phyloP scores from a whole-genome alignment of 768 basidiomycete genomes.

The Mycena epipterygia region DNA sequence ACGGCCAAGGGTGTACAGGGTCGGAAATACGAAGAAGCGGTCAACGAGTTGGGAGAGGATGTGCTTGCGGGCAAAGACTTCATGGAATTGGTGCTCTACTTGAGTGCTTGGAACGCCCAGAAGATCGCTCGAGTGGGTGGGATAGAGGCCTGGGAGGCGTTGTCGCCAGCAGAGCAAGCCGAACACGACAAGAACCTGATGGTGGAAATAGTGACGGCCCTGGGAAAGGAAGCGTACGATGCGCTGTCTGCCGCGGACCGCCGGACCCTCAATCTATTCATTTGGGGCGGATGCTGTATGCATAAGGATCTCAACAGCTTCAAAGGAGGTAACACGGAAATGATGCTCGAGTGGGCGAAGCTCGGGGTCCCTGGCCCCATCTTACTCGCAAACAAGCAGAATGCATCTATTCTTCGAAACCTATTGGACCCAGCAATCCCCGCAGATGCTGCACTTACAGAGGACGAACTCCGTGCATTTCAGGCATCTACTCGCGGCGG shows the following conservation, averaged over 20 bases:
- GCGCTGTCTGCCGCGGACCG: slow-evolving; percentile 35
- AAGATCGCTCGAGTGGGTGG: slow-evolving; percentile 45
- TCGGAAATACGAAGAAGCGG: slow-evolving; percentile 30
- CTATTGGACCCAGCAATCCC: slow-evolving; percentile 5
- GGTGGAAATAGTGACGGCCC: slow-evolving; percentile 29
- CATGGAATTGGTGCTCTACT: slow-evolving; percentile 35
- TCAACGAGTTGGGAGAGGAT: slow-evolving; percentile 34
- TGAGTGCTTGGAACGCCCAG: slow-evolving; percentile 36
- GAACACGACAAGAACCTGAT: slow-evolving; percentile 34
- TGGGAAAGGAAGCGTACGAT: slow-evolving; percentile 42
- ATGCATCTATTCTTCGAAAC: slow-evolving; percentile 38
- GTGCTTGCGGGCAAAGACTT: slow-evolving; percentile 20
- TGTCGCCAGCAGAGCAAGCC: slow-evolving; percentile 39
- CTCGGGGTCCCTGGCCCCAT: slow-evolving; percentile 38
- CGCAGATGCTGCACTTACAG: not conserved
- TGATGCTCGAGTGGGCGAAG: slow-evolving; percentile 45
- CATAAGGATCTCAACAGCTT: slow-evolving; percentile 55
- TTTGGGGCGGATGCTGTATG: slow-evolving; percentile 55
- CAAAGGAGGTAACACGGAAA: slow-evolving; percentile 45
- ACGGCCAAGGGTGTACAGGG: slow-evolving; percentile 30
- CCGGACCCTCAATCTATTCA: slow-evolving; percentile 42
- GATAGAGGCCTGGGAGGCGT: slow-evolving; percentile 38
- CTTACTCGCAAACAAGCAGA: slow-evolving; percentile 46
- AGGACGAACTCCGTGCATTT: slow-evolving; percentile 10
- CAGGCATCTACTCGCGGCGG: slow-evolving; percentile 36